phyloP scores from a whole-genome alignment of 768 basidiomycete genomes.

The Suillus subaureus region DNA sequence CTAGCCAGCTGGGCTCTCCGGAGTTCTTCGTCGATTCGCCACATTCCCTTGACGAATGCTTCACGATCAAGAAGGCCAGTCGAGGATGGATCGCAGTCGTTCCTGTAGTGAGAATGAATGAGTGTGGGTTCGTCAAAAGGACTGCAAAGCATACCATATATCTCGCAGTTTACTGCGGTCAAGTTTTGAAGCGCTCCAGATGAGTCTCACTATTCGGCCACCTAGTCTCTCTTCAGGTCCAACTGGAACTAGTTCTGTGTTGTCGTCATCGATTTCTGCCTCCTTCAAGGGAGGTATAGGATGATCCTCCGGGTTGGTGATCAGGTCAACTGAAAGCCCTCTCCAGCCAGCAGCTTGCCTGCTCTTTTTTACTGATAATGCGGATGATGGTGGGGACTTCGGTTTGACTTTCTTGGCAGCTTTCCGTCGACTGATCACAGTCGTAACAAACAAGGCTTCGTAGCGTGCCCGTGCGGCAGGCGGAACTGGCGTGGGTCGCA shows the following conservation, averaged over 20 bases:
- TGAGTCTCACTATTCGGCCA: constrained; percentile 54
- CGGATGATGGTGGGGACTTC: constrained; percentile 31
- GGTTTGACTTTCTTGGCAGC: constrained; percentile 35
- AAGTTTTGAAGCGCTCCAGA: constrained; percentile 67
- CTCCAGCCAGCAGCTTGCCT: constrained; percentile 75
- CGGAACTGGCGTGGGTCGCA: constrained; percentile 70
- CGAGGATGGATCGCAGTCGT: constrained; percentile 62
- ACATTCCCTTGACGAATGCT: constrained; percentile 77
- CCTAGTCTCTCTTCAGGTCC: constrained; percentile 51
- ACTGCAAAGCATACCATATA: constrained; percentile 59
- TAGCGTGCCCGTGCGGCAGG: constrained; percentile 65
- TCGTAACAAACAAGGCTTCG: constrained; percentile 65
- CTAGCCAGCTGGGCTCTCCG: constrained; percentile 53
- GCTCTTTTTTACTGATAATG: constrained; percentile 36
- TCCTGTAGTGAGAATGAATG: constrained; percentile 44
- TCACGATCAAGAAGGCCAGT: constrained; percentile 66
- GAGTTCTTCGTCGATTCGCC: constrained; percentile 85
- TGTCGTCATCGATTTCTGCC: constrained; percentile 29
- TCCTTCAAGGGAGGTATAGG: constrained; percentile 15
- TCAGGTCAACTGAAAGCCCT: constrained; percentile 68
- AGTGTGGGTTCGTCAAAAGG: constrained; percentile 4
- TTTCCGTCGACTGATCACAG: constrained; percentile 51
- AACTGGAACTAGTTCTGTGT: constrained; percentile 26
- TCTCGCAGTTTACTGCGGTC: constrained; percentile 52
- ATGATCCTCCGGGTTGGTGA: constrained; percentile 46